Percentiles rank a stretch among this genome's conserved stretches.
phyloP scores from a whole-genome alignment of 352 stramenopile genomes.

The Globisporangium perplexum region DNA sequence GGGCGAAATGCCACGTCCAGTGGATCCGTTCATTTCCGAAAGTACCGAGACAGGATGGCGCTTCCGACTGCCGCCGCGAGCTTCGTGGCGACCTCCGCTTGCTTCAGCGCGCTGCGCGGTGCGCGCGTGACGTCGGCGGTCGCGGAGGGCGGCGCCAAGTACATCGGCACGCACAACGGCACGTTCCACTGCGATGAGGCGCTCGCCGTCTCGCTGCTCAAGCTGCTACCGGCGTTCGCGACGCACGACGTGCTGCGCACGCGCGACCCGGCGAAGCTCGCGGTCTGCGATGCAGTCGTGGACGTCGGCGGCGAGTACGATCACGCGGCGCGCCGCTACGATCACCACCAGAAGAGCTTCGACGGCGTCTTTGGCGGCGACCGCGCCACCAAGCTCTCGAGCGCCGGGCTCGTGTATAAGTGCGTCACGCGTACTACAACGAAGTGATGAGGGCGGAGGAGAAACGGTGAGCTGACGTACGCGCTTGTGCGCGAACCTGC shows the following conservation, averaged over 20 bases:
- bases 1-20: too few species aligned
- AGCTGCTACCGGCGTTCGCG: constrained; percentile 90
- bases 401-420: constrained; percentile 97
- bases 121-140: constrained; percentile 46
- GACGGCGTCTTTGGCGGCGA: constrained; percentile 69
- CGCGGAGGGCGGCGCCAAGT: constrained; percentile 42
- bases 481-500: background rate
- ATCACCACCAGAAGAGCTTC: constrained; percentile 98
- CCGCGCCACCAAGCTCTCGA: constrained; percentile 91
- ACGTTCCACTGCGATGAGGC: constrained; percentile 99
- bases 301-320: constrained; percentile 97
- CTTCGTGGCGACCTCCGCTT: constrained; percentile 57
- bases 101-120: constrained; percentile 53
- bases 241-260: constrained; percentile 78
- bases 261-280: constrained; percentile 88
- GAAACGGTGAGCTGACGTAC: background rate
- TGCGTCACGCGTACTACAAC: too few species aligned
- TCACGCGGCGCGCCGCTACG: constrained; percentile 83
- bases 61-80: constrained; percentile 53
- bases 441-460: background rate
- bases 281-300: constrained; percentile 93
- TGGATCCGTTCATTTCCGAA: too few species aligned
- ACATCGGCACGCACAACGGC: constrained; percentile 96
- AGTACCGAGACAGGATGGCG: constrained; percentile 42
- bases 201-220: constrained; percentile 96